Base-by-base conservation (phyloP, 148 eudicot genomes). In the Camellia lanceoleosa region DNA sequence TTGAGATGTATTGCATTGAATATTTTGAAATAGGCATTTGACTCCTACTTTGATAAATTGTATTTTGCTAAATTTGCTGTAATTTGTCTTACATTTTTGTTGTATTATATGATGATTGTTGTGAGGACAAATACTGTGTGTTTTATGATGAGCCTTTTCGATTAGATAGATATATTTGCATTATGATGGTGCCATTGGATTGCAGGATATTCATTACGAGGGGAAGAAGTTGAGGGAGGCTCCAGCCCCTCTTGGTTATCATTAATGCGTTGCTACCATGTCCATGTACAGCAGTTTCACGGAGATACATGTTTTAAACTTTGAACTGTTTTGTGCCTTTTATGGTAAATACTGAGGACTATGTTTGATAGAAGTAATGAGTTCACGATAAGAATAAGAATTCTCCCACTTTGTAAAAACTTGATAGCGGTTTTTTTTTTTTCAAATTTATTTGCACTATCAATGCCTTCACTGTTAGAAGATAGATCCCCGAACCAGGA, bases 191-290 rank as follows among this genome's bases (percentile, higher is more conserved):
- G 49, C 54, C 42, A 42, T 75, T 71, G 54, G 41, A 9, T 64
- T 84, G 82, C 97, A 94, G 98, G 98, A 94, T 83, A 86, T 94
- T 65, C 92, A 90, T 71, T 91, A 54, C 81, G 89, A 90, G 83
- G 98, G 98, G 49, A 92, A 84, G 89, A 78, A 88, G 72, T 81
- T 94, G 83, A 86, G 86, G 74, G 91, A 94, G 46, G 86, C 94
- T 67, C 89, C 97, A 63, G 98, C 98, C 80, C 98, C 97, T 18
- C 43, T 92, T 62, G 97, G 92, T 60, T 94, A 94, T 70, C 98
- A 87, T 77, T 94, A 80, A 88, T 59, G 66, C 7, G 42, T 47
- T 54, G 11, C 58, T 55, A 30, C 58, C 58, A 55, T 55, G 10
- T 55, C 58, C 58, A 55, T 2, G 5, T 49, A 7, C 7, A 49